Evolutionary conservation across 495 filamentous ascomycete genomes (phyloP).

Genomic region (Parathielavia hyrcaniae): DNA sequence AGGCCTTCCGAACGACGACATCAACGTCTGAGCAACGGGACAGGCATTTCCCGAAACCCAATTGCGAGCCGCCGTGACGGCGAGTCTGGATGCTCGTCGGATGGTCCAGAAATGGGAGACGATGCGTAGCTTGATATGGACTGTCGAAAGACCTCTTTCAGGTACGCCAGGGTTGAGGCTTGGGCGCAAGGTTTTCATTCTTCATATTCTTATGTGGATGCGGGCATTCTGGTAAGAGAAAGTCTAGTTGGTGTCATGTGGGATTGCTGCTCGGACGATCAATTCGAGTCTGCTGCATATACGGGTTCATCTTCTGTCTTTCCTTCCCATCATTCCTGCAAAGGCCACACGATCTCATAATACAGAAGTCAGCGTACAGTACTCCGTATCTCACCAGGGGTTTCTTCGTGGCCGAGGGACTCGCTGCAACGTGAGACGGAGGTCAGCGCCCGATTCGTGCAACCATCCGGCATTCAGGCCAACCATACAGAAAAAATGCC

Average conservation of each 20-base stretch:
- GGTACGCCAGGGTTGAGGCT: no score
- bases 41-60: not conserved
- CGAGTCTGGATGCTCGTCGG: not conserved
- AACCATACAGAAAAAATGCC: not conserved
- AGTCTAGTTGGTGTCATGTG: no score
- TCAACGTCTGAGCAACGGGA: not conserved
- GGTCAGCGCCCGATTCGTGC: not conserved
- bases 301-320: no score
- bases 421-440: not conserved
- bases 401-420: not conserved
- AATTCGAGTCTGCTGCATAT: no score
- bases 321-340: no score
- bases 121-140: not conserved
- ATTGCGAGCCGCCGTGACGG: not conserved
- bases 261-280: no score
- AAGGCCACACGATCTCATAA: not conserved
- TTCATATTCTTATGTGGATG: no score
- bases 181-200: no score
- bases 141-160: no score
- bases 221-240: no score
- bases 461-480: not conserved
- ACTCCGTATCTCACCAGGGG: not conserved
- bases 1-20: not conserved
- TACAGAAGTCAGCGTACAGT: not conserved
- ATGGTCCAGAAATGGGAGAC: not conserved